phyloP scores from a whole-genome alignment of 2,329 filamentous ascomycete species.

The Calonectria pteridis region DNA sequence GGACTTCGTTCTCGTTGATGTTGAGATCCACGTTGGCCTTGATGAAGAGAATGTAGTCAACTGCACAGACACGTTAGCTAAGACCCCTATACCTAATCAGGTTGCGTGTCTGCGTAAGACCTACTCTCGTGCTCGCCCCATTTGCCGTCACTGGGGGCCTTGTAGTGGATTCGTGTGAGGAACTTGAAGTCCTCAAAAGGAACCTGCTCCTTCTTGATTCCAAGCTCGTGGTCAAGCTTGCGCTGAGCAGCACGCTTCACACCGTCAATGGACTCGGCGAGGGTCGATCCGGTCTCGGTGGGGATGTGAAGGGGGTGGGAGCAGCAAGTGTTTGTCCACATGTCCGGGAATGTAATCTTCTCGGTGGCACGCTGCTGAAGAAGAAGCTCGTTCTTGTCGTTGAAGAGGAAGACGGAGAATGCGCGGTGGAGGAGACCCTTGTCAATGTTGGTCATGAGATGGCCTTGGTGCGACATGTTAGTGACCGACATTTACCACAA shows the following conservation, averaged over 20 bases:
- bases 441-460: conserved; percentile 99
- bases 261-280: conserved; percentile 84
- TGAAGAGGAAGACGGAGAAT: conserved; percentile 98
- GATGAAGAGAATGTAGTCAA: conserved; percentile 99
- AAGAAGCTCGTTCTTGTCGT: conserved; percentile 90
- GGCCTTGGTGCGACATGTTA: conserved; percentile 70
- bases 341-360: conserved; percentile 99
- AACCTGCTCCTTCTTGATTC: conserved; percentile 90
- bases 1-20: conserved; percentile 89
- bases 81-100: neutral
- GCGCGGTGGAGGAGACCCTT: conserved; percentile 95
- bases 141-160: conserved; percentile 94
- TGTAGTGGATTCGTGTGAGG: conserved; percentile 97
- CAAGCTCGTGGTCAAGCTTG: conserved; percentile 94
- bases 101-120: conserved; percentile 48
- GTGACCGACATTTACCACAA: conserved; percentile 4
- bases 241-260: conserved; percentile 93
- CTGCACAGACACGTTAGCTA: conserved; percentile 57
- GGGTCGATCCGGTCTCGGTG: conserved; percentile 86
- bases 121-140: conserved; percentile 99
- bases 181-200: conserved; percentile 93
- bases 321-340: conserved; percentile 99
- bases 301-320: conserved; percentile 95
- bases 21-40: conserved; percentile 89
- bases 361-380: conserved; percentile 95